Evolutionary conservation across 1,284 basidiomycete genomes (phyloP).

Genomic region (Acaromyces ingoldii): DNA sequence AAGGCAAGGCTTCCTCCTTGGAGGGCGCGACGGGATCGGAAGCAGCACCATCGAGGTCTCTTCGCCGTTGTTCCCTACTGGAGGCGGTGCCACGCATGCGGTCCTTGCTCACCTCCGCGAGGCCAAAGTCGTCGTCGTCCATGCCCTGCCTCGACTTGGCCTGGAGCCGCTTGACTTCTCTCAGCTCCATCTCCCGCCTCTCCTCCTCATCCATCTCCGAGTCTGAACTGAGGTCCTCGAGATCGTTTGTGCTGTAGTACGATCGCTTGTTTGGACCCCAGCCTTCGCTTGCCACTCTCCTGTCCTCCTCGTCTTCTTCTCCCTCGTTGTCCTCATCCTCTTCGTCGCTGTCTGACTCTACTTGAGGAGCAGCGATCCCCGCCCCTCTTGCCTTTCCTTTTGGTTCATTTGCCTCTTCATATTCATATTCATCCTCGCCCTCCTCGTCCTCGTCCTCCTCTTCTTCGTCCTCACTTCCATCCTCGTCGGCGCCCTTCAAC

Average conservation of each 20-base stretch:
- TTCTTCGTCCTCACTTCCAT: slow-evolving; percentile 47
- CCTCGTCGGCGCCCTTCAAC: slow-evolving; percentile 44
- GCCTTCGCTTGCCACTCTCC: slow-evolving; percentile 56
- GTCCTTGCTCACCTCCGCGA: slow-evolving; percentile 56
- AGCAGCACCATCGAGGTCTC: neutral
- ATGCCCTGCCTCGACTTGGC: slow-evolving; percentile 67
- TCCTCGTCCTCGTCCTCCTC: slow-evolving; percentile 21
- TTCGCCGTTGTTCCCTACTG: neutral
- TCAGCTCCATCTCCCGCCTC: slow-evolving; percentile 66
- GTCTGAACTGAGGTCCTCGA: slow-evolving; percentile 43
- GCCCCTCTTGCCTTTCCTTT: neutral
- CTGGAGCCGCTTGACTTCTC: slow-evolving; percentile 78
- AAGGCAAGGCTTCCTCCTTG: slow-evolving; percentile 7
- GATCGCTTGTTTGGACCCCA: slow-evolving; percentile 48
- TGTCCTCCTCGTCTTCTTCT: slow-evolving; percentile 57
- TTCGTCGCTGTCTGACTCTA: slow-evolving; percentile 42
- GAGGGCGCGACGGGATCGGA: neutral
- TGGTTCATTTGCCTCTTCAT: neutral
- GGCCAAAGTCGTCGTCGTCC: slow-evolving; percentile 76
- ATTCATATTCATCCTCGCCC: slow-evolving; percentile 15
- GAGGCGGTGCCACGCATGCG: neutral
- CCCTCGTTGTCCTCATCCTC: slow-evolving; percentile 62
- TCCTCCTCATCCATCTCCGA: slow-evolving; percentile 53
- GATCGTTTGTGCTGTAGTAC: slow-evolving; percentile 47
- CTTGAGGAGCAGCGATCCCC: slow-evolving; percentile 18